Base-by-base conservation (phyloP, 2,329 filamentous ascomycete species). In the Paramyrothecium sp. region DNA sequence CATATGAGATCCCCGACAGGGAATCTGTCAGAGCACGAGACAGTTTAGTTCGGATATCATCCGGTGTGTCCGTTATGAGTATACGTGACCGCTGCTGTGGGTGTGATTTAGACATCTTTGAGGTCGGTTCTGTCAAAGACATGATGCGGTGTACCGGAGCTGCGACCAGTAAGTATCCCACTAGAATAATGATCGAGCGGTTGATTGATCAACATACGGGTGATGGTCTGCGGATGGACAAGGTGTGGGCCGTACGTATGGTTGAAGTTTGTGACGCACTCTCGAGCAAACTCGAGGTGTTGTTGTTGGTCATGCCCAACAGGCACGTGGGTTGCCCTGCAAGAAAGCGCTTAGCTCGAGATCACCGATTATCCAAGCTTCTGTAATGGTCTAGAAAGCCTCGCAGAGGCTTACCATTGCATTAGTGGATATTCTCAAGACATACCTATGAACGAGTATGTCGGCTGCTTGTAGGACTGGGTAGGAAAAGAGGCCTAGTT, bases 101-200 rank as follows among this genome's bases (percentile, higher is more conserved):
- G 65, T 92, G 83, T 1, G 92, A 97, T 74, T 99, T 99, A 56
- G 92, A 97, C 95, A 99, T 99, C 71, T 99, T 99, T 54, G 84
- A 80, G 1, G 73, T 76, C 0, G 95, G 94, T 12, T 91, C 79
- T 54, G 84, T 86, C 21, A 99, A 84, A 19, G 92, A 96, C 93
- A 97, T 98, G 60, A 99, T 83, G 60, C 94, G 87, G 66, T 89
- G 91, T 2, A 90, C 85, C 4, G 90, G 88, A n/a, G 89, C 89
- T 91, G 16, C 38, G 46, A 7, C 26, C 4, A 10, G 26, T 30
- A 30, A 30, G 26, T 30, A 51, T 17, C 26, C 21, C 5, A 56
- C 47, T 12, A 54, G 53, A 10, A 4, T 10, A 30, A 30, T 26
- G 16, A 3, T 30, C 21, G 30, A 8, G 21, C 19, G 26, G 20